Conservation (phyloP, 2,329 filamentous ascomycete genomes). For the Phialophora expanda region DNA sequence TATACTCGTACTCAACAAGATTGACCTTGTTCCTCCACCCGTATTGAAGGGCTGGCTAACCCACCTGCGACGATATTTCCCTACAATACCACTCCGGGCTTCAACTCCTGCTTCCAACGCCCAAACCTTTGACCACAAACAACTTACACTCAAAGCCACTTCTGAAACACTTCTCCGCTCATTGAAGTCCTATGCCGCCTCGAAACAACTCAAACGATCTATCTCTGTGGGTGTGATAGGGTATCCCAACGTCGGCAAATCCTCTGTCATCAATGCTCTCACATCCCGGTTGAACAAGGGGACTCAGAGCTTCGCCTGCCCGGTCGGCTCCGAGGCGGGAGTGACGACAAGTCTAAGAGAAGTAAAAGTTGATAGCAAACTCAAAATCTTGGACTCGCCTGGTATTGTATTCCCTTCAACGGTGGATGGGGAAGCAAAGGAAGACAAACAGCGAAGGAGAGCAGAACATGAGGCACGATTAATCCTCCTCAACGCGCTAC, state of each 20-base stretch:
- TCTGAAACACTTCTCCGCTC: slow-evolving; percentile 84
- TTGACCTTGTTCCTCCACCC: slow-evolving; percentile 82
- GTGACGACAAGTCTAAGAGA: slow-evolving; percentile 86
- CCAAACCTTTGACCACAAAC: slow-evolving; percentile 88
- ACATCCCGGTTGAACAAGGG: slow-evolving; percentile 73
- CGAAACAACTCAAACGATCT: slow-evolving; percentile 83
- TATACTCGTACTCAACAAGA: slow-evolving; percentile 94
- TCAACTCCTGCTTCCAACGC: slow-evolving; percentile 82
- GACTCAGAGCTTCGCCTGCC: slow-evolving; percentile 69
- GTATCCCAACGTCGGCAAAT: slow-evolving; percentile 96
- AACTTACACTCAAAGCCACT: slow-evolving; percentile 84
- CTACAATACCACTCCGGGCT: slow-evolving; percentile 85
- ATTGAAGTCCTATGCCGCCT: slow-evolving; percentile 84
- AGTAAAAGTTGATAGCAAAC: slow-evolving; percentile 93
- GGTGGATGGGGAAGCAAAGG: slow-evolving; percentile 50
- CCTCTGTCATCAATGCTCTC: slow-evolving; percentile 92
- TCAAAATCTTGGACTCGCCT: slow-evolving; percentile 90
- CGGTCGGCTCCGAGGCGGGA: slow-evolving; percentile 87
- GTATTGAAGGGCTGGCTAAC: slow-evolving; percentile 84
- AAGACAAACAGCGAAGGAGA: slow-evolving; percentile 61
- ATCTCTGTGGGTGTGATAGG: slow-evolving; percentile 92
- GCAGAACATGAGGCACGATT: slow-evolving; percentile 80
- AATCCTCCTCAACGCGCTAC: slow-evolving; percentile 86
- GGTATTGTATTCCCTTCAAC: slow-evolving; percentile 88
- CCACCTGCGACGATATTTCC: slow-evolving; percentile 86